Evolutionary conservation across 2,329 filamentous ascomycete genomes (phyloP).

Genomic region (Pseudopithomyces maydicus): DNA sequence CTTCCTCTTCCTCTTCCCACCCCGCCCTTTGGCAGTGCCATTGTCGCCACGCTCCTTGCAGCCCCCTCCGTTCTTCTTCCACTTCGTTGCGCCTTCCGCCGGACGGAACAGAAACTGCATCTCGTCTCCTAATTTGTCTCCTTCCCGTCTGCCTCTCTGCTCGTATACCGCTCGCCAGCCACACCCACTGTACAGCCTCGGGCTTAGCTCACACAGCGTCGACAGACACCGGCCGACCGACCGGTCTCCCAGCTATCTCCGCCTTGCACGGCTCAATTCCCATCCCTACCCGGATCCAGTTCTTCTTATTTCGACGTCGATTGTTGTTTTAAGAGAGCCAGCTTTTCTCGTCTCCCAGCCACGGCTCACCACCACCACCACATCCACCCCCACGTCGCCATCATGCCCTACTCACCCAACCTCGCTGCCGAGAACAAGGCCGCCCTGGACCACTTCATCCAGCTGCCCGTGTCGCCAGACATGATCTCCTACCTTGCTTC

Average conservation of each 20-base stretch:
- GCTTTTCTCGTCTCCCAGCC: conserved; percentile 9
- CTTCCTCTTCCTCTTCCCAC: neutral
- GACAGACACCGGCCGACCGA: conserved; percentile 31
- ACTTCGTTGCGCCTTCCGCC: conserved; percentile 32
- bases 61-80: conserved; percentile 22
- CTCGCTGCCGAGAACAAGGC: conserved; percentile 64
- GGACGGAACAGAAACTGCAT: conserved; percentile 28
- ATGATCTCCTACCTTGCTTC: conserved; percentile 80
- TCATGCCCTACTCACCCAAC: conserved; percentile 53
- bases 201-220: conserved; percentile 40
- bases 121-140: conserved; percentile 28
- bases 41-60: conserved; percentile 22
- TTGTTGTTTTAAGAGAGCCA: conserved; percentile 22
- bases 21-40: conserved; percentile 30
- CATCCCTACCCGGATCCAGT: conserved; percentile 22
- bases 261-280: conserved; percentile 36
- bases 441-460: conserved; percentile 81
- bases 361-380: conserved; percentile 10
- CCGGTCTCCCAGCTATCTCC: conserved; percentile 26
- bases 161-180: conserved; percentile 31
- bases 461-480: conserved; percentile 71
- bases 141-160: conserved; percentile 29
- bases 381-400: conserved; percentile 19
- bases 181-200: conserved; percentile 34
- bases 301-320: conserved; percentile 15